These are phyloP conservation scores for Deakozyma indianensis DNA, from an alignment of 805 yeast species.

Conservation along the genomic window DNA sequence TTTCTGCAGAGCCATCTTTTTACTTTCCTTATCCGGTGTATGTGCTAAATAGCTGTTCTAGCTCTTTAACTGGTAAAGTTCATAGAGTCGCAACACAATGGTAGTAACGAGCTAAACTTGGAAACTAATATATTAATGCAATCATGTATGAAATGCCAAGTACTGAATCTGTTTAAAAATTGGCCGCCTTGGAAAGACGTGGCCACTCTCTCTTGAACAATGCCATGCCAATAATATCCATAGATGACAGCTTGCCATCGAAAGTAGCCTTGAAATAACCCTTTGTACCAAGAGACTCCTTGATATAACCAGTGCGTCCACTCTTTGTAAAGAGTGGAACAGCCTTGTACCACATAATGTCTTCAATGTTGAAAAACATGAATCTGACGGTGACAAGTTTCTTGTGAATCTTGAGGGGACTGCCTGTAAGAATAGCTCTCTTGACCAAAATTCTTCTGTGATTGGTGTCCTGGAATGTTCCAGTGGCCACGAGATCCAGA, in stretches of 20 bases:
- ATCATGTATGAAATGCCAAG: no score
- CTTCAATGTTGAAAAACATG: conserved; percentile 92
- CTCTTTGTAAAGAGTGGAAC: conserved; percentile 85
- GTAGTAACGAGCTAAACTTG: no score
- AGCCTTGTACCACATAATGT: conserved; percentile 76
- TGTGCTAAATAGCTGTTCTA: no score
- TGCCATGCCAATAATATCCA: conserved; percentile 89
- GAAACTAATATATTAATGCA: no score
- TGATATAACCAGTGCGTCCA: conserved; percentile 90
- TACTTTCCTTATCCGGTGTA: no score
- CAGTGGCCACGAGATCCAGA: conserved; percentile 63
- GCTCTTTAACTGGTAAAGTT: no score
- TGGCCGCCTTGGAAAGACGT: conserved; percentile 7
- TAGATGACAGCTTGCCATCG: conserved; percentile 79
- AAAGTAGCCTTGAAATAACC: conserved; percentile 95
- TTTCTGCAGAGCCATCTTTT: no score
- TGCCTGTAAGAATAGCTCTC: conserved; percentile 82
- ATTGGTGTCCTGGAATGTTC: conserved; percentile 78
- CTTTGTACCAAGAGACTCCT: conserved; percentile 93
- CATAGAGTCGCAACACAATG: no score
- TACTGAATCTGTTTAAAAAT: no score
- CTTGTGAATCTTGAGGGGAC: conserved; percentile 90
- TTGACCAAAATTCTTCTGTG: conserved; percentile 74
- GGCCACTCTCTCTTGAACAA: conserved; percentile 95
- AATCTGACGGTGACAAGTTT: conserved; percentile 82